Percentiles rank a stretch among this genome's conserved stretches.
Conservation (phyloP, 1,139 yeast species). For the Trichomonascaceae sp. region DNA sequence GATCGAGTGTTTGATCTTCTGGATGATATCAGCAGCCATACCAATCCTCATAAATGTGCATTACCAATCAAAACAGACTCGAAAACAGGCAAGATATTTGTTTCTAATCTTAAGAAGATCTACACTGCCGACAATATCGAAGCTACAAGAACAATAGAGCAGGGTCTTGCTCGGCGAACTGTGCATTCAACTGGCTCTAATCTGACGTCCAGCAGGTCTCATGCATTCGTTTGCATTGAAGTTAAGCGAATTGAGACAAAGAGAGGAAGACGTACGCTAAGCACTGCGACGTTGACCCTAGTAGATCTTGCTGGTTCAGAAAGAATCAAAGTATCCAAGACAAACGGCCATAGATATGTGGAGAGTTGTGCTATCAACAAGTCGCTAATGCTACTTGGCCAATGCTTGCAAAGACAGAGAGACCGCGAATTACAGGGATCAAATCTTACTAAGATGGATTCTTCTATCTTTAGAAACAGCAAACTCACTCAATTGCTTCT, state of each 20-base stretch:
- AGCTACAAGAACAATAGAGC: slow-evolving; percentile 27
- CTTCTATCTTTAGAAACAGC: slow-evolving; percentile 39
- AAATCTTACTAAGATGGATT: slow-evolving; percentile 29
- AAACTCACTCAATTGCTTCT: slow-evolving; percentile 44
- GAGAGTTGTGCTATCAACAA: slow-evolving; percentile 44
- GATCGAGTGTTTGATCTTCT: slow-evolving; percentile 30
- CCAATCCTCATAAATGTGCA: slow-evolving; percentile 14
- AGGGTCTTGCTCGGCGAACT: slow-evolving; percentile 26
- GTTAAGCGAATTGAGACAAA: slow-evolving; percentile 18
- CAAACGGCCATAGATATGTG: slow-evolving; percentile 38
- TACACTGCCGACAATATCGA: slow-evolving; percentile 26
- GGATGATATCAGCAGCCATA: slow-evolving; percentile 16
- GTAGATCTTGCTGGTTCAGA: slow-evolving; percentile 50
- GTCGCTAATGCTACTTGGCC: slow-evolving; percentile 43
- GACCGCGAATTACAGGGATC: slow-evolving; percentile 21
- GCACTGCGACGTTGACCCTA: slow-evolving; percentile 33
- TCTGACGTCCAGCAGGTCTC: slow-evolving; percentile 35
- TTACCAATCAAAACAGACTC: slow-evolving; percentile 24
- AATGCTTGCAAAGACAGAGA: slow-evolving; percentile 39
- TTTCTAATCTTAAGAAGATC: slow-evolving; percentile 25
- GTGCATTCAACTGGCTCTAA: slow-evolving; percentile 34
- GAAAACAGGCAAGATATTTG: slow-evolving; percentile 20
- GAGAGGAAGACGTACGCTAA: slow-evolving; percentile 9
- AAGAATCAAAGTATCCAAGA: slow-evolving; percentile 40
- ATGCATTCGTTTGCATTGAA: slow-evolving; percentile 36